Evolutionary conservation across 768 basidiomycete genomes (phyloP).

Genomic region (Mycena venus): DNA sequence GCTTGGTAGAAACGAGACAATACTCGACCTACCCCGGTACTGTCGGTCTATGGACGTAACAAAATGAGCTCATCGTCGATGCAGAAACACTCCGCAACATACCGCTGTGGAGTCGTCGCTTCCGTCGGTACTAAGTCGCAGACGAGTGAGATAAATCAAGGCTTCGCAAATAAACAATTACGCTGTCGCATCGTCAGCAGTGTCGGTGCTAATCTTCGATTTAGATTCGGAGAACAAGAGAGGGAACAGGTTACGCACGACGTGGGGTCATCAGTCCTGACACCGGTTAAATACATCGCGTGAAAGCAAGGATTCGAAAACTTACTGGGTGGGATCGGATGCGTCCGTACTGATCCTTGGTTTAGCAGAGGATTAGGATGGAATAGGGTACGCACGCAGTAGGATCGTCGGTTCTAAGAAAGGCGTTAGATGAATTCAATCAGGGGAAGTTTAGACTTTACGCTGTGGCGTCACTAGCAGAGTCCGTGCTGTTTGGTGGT

Average conservation of each 20-base stretch:
- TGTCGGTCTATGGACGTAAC: not conserved
- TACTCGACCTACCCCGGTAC: too few species aligned
- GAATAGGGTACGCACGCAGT: not conserved
- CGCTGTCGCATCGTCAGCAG: slow-evolving; percentile 7
- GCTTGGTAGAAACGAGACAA: too few species aligned
- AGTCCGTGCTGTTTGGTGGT: not conserved
- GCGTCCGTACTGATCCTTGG: not conserved
- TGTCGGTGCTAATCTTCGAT: not conserved
- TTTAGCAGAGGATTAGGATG: not conserved
- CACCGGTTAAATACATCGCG: not conserved
- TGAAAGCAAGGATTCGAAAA: not conserved
- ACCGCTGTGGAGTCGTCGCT: not conserved
- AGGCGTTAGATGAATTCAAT: not conserved
- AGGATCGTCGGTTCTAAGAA: slow-evolving; percentile 3
- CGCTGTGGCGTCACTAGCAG: not conserved
- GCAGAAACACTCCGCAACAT: not conserved
- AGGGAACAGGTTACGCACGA: not conserved
- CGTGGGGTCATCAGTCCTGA: not conserved
- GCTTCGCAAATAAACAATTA: not conserved
- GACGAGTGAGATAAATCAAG: not conserved
- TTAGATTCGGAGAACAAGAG: not conserved
- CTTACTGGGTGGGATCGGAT: not conserved
- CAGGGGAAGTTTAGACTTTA: not conserved
- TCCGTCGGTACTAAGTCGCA: not conserved
- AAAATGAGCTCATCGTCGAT: not conserved